Conservation (phyloP, 2,329 filamentous ascomycete genomes). For the Ceratocystis diversiconidia region DNA sequence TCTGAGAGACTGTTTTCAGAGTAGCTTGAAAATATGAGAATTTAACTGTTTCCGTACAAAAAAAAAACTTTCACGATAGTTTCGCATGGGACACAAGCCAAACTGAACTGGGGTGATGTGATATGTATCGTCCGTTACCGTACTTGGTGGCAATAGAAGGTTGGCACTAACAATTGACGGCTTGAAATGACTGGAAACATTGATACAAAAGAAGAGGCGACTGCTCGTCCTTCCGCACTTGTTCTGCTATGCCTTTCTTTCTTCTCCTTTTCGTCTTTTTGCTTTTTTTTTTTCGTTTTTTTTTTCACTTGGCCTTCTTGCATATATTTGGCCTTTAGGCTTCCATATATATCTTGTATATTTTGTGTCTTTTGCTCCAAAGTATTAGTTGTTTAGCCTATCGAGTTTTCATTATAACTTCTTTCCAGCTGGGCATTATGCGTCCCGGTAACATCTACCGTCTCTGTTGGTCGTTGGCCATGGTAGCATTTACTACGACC, state of each 20-base stretch:
- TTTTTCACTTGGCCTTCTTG: no score
- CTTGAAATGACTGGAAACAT: neutral
- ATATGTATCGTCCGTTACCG: no score
- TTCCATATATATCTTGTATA: no score
- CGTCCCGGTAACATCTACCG: neutral
- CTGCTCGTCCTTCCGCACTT: neutral
- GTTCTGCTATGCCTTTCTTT: no score
- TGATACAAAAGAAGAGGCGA: neutral
- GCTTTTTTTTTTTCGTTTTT: neutral
- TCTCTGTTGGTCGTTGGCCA: neutral
- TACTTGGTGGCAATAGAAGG: no score
- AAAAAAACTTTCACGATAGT: neutral
- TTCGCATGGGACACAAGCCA: neutral
- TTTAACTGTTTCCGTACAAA: neutral
- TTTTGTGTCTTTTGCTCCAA: neutral
- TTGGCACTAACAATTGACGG: no score
- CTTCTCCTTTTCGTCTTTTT: neutral
- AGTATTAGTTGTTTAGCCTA: neutral
- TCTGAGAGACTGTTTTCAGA: neutral
- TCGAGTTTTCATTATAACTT: neutral
- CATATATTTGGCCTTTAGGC: neutral
- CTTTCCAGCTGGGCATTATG: neutral
- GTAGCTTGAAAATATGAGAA: neutral
- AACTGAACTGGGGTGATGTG: no score
- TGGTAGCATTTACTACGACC: neutral